Evolutionary conservation across 148 eudicot genomes (phyloP).

Genomic region (Mesembryanthemum crystallinum): DNA sequence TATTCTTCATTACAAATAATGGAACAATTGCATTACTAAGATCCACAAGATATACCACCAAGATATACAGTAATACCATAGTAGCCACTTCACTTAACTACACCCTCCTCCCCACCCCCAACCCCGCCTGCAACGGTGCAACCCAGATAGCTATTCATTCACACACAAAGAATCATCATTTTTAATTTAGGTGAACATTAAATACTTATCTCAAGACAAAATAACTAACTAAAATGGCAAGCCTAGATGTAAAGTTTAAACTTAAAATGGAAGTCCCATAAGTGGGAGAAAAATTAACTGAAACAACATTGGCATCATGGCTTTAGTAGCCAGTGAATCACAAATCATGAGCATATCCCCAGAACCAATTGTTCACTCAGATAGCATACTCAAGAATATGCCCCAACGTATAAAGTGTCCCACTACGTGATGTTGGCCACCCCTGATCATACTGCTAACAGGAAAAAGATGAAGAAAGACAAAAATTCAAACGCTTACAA

Average conservation of each 20-base stretch:
- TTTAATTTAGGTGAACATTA: no score
- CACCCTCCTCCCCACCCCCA: no score
- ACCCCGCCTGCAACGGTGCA: neutral
- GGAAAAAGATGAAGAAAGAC: neutral
- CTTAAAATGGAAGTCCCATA: no score
- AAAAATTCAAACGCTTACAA: slow-evolving; percentile 24
- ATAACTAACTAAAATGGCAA: neutral
- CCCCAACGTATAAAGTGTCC: neutral
- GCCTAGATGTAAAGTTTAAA: no score
- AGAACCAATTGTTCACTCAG: neutral
- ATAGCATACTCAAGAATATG: neutral
- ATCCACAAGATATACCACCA: no score
- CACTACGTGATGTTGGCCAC: neutral
- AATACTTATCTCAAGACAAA: neutral
- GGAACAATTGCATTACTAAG: no score
- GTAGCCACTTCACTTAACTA: no score
- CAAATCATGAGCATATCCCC: neutral
- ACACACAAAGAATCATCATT: neutral
- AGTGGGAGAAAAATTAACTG: no score
- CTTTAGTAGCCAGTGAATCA: neutral
- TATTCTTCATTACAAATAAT: no score
- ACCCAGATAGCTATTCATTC: neutral
- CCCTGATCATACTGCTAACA: neutral
- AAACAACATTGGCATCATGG: neutral
- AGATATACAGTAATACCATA: no score